Evolutionary conservation across 805 yeast genomes (phyloP).

Genomic region (Teunomyces atbi): DNA sequence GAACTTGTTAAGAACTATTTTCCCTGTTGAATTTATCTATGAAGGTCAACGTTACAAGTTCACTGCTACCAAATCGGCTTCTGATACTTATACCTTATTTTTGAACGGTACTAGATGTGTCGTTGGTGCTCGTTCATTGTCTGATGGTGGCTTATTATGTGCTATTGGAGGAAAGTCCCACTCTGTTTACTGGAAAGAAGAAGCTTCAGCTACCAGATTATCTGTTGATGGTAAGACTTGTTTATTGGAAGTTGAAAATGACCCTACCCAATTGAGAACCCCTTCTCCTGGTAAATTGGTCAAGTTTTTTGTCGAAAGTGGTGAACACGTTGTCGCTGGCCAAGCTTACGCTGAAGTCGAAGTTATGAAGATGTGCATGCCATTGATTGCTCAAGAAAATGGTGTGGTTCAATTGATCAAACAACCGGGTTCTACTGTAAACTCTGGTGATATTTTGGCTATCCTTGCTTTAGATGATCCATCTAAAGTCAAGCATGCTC

Average conservation of each 20-base stretch:
- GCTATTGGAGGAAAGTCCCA: constrained; percentile 92
- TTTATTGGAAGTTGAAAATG: constrained; percentile 89
- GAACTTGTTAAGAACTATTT: constrained; percentile 77
- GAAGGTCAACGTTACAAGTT: constrained; percentile 92
- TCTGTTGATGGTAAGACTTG: constrained; percentile 96
- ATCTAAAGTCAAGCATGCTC: constrained; percentile 93
- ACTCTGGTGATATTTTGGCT: constrained; percentile 96
- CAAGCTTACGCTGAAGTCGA: constrained; percentile 98
- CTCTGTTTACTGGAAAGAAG: constrained; percentile 96
- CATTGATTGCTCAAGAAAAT: constrained; percentile 87
- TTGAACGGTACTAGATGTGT: constrained; percentile 90
- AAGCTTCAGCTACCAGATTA: constrained; percentile 89
- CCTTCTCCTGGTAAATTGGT: constrained; percentile 99
- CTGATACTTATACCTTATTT: constrained; percentile 81
- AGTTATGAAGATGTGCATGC: constrained; percentile 99
- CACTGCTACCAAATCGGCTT: constrained; percentile 91
- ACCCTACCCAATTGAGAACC: constrained; percentile 97
- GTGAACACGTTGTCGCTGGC: constrained; percentile 89
- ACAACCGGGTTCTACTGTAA: constrained; percentile 97
- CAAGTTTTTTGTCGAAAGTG: constrained; percentile 88
- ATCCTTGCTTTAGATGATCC: constrained; percentile 95
- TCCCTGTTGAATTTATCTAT: constrained; percentile 92
- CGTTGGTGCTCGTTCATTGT: constrained; percentile 81
- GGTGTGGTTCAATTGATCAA: constrained; percentile 91
- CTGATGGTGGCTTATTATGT: constrained; percentile 91